Evolutionary conservation across 2,329 filamentous ascomycete species (phyloP).

Genomic region (Graphilbum fragrans): DNA sequence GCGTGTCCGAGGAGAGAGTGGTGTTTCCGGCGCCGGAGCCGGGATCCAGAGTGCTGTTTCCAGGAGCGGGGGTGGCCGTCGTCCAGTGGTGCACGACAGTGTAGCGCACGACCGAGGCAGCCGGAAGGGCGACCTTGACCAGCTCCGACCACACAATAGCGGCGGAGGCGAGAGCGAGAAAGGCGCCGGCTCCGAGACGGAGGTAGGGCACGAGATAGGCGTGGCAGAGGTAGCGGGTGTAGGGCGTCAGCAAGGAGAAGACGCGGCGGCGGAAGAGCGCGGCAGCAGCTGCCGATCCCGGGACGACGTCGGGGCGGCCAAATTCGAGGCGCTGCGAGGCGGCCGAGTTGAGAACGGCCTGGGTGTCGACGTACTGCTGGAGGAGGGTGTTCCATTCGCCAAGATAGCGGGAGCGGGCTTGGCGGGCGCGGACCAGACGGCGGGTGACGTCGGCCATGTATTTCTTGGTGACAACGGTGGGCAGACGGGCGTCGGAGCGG

Average conservation of each 20-base stretch:
- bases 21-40: too few species aligned
- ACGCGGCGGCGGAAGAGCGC: background rate
- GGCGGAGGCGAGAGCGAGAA: constrained; percentile 64
- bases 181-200: constrained; percentile 49
- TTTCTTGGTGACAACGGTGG: constrained; percentile 80
- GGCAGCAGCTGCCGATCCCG: background rate
- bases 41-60: too few species aligned
- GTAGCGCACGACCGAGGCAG: constrained; percentile 56
- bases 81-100: constrained; percentile 66
- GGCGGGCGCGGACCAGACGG: constrained; percentile 67
- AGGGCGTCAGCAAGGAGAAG: constrained; percentile 56
- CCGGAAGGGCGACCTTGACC: constrained; percentile 68
- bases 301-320: constrained; percentile 40
- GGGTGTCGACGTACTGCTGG: constrained; percentile 59
- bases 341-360: constrained; percentile 73
- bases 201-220: constrained; percentile 60
- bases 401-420: constrained; percentile 70
- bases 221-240: constrained; percentile 68
- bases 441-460: constrained; percentile 86
- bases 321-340: constrained; percentile 74
- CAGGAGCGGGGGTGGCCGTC: constrained; percentile 33
- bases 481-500: constrained; percentile 38
- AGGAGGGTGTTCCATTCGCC: constrained; percentile 79
- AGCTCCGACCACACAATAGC: constrained; percentile 91
- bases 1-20: too few species aligned